Conservation (phyloP, 73 alveolate species). For the Stentor coeruleus region DNA sequence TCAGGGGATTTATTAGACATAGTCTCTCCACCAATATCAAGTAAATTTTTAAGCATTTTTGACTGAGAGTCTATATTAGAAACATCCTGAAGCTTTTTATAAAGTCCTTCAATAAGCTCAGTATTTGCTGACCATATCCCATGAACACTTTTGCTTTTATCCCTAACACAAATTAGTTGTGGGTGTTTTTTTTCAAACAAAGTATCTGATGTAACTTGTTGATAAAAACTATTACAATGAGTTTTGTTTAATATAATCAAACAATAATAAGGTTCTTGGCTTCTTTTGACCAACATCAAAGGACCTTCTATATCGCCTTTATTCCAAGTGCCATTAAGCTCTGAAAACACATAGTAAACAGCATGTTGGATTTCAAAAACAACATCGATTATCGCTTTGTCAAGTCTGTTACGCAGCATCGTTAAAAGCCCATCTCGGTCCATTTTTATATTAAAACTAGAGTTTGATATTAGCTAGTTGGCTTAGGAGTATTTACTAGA, state of each 20-base stretch:
- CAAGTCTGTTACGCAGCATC: not conserved
- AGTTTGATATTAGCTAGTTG: too few species aligned
- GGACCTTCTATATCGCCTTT: constrained; percentile 26
- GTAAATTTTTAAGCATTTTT: constrained; percentile 18
- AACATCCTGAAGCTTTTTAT: not conserved
- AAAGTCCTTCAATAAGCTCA: not conserved
- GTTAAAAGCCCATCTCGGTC: not conserved
- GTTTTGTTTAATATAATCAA: not conserved
- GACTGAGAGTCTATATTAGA: constrained; percentile 1
- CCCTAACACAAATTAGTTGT: not conserved
- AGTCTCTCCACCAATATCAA: constrained; percentile 25
- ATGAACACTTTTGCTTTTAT: constrained; percentile 6
- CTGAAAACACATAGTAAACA: not conserved
- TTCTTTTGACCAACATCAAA: not conserved
- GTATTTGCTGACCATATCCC: constrained; percentile 13
- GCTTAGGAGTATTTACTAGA: not conserved
- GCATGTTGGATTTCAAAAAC: constrained; percentile 16
- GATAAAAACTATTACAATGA: not conserved
- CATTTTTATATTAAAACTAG: too few species aligned
- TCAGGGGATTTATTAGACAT: too few species aligned
- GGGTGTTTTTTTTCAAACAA: constrained; percentile 7
- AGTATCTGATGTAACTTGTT: not conserved
- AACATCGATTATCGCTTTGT: constrained; percentile 18
- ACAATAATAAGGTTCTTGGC: constrained; percentile 7
- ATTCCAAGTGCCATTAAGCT: not conserved